Evolutionary conservation across 202 grass and related monocot species (phyloP).

Genomic region (Panicum virgatum): DNA sequence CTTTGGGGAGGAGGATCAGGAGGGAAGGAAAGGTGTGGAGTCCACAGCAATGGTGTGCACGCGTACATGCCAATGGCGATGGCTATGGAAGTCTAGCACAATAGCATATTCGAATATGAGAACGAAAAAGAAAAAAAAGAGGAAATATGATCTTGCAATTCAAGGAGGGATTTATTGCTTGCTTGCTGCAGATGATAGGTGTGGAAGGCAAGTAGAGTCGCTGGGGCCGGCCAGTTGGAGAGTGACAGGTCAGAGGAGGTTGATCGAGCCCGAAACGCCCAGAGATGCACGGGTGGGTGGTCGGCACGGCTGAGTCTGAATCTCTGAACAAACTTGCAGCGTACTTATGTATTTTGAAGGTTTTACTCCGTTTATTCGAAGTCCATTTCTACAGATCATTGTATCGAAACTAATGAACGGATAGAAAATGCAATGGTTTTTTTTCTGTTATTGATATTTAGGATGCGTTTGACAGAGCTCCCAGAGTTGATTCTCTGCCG

Average conservation of each 20-base stretch:
- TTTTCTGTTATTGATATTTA: not conserved
- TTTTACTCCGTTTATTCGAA: not conserved
- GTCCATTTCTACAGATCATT: not conserved
- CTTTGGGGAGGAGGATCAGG: not conserved
- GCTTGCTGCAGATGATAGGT: constrained; percentile 26
- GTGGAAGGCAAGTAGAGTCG: too few relatives aligned
- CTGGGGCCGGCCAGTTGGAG: not conserved
- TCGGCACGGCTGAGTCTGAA: not conserved
- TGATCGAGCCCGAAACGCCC: not conserved
- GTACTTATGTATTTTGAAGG: not conserved
- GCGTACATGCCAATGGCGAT: not conserved
- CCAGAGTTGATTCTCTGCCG: too few relatives aligned
- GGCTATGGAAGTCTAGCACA: constrained; percentile 18
- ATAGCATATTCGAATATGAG: constrained; percentile 37
- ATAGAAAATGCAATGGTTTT: not conserved
- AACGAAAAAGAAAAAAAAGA: not conserved
- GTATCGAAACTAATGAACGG: not conserved
- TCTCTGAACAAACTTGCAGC: too few relatives aligned
- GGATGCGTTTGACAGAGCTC: too few relatives aligned
- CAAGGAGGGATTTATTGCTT: constrained; percentile 17
- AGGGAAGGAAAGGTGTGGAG: constrained; percentile 9
- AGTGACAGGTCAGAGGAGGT: constrained; percentile 13
- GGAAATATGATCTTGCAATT: constrained; percentile 38
- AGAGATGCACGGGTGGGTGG: not conserved
- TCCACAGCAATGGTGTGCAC: not conserved